Evolutionary conservation across 2,329 filamentous ascomycete species (phyloP), one percentile per base, ranked within the genome.

Genomic region (Eutypa lata): DNA sequence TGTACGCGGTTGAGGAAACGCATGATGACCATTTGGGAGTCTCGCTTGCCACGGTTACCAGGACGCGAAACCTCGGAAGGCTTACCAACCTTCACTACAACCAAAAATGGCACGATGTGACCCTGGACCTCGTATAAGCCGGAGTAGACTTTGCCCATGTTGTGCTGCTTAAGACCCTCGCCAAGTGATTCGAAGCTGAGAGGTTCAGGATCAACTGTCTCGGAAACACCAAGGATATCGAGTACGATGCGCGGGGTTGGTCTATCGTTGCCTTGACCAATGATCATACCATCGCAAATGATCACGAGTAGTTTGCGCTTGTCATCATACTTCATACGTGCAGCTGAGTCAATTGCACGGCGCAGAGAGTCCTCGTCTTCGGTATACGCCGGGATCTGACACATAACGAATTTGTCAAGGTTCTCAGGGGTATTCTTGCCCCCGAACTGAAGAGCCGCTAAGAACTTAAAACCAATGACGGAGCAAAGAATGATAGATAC

Each of bases 71-170:
- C 92, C 71, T 99, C 94, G 2, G 93, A 97, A 63, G 96, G 91
- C 75, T 99, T 99, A 68, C 94, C 94, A 61, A 97, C 85, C 80
- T 99, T 99, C 73, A 97, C 92, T 45, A 99, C 80, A 49, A 99
- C 94, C 70, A 99, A 71, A 83, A 96, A 99, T 21, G 94, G 94
- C 45, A 99, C 94, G 61, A 99, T 97, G 68, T 99, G 93, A 58
- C 94, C 94, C 68, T 97, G 90, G 7, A 97, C 92, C 73, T 99
- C 94, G 70, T 99, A 99, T 5, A 99, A 79, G 66, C 94, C 94
- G 19, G 94, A 97, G 74, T 99, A 99, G 59, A 97, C 86, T 74
- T 99, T 99, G 72, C 90, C 94, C 93, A 97, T 97, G 73, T 99
- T 99, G 78, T 97, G 94, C 72, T 97, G 94, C 76, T 96, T 96